A percentile compares a stretch with the other conserved stretches of the same genome.
These are phyloP conservation scores for Sechiopsis laciniata DNA, from an alignment of 306 rosid species.

Conservation along the genomic window DNA sequence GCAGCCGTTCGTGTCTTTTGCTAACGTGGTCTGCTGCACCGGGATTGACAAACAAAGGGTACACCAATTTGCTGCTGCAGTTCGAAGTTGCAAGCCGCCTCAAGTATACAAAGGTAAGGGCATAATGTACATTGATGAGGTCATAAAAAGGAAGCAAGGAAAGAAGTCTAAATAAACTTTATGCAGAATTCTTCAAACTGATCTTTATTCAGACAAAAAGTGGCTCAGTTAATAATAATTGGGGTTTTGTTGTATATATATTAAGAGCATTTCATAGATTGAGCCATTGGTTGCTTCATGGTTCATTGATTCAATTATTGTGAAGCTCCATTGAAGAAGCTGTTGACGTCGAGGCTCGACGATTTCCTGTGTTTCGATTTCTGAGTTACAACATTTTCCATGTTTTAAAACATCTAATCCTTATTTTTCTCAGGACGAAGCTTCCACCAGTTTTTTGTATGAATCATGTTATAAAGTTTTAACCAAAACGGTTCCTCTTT, in stretches of 20 bases:
- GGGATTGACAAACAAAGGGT: constrained; percentile 82
- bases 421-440: not conserved
- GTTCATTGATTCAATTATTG: not conserved
- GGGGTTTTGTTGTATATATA: not conserved
- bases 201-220: not conserved
- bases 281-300: not conserved
- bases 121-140: constrained; percentile 71
- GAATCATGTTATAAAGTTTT: not conserved
- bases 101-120: constrained; percentile 95
- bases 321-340: not conserved
- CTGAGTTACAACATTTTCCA: not conserved
- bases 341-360: not conserved
- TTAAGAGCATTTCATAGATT: not conserved
- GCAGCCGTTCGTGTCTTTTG: constrained; percentile 82
- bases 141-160: constrained; percentile 71
- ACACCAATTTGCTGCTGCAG: constrained; percentile 77
- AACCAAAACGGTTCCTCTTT: not conserved
- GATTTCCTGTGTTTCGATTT: not conserved
- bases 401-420: not conserved
- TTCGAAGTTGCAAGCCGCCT: constrained; percentile 74
- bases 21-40: constrained; percentile 82
- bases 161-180: constrained; percentile 62
- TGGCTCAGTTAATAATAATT: not conserved
- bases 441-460: not conserved
- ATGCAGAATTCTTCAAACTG: constrained; percentile 13